Evolutionary conservation across 176 grass and related monocot genomes (phyloP).

Genomic region (Zea mays): DNA sequence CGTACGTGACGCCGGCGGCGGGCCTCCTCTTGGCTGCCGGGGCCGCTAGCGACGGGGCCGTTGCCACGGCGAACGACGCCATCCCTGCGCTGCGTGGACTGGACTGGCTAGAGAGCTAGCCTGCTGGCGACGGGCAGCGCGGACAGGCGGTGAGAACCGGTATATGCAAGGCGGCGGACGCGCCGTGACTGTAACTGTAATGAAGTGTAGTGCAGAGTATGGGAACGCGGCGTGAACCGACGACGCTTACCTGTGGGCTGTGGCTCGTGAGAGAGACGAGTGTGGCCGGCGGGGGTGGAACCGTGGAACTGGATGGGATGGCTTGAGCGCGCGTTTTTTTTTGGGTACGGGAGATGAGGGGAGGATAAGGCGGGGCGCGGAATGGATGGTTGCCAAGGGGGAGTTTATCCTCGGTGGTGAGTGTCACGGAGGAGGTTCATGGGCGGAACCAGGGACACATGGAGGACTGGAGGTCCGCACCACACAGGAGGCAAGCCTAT

Average conservation of each 20-base stretch:
- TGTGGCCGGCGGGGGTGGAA: slow-evolving; percentile 30
- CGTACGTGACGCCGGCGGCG: slow-evolving; percentile 43
- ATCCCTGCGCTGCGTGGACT: slow-evolving; percentile 32
- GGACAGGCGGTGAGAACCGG: not conserved
- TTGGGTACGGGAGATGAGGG: slow-evolving; percentile 37
- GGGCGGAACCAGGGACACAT: slow-evolving; percentile 29
- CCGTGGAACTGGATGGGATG: not conserved
- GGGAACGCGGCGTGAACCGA: not conserved
- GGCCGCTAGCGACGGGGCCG: slow-evolving; percentile 41
- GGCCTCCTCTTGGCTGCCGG: slow-evolving; percentile 33
- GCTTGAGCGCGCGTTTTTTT: slow-evolving; percentile 34
- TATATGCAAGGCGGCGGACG: not conserved
- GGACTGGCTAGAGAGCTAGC: not conserved
- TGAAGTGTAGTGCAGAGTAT: not conserved
- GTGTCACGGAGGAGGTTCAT: slow-evolving; percentile 36
- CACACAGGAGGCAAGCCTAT: slow-evolving; percentile 37
- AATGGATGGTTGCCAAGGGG: slow-evolving; percentile 63
- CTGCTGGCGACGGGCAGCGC: not conserved
- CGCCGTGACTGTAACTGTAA: not conserved
- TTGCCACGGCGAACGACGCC: slow-evolving; percentile 62
- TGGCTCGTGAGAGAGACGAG: slow-evolving; percentile 16
- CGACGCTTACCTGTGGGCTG: slow-evolving; percentile 19
- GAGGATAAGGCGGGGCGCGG: slow-evolving; percentile 71
- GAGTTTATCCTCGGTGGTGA: slow-evolving; percentile 46
- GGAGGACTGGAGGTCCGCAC: slow-evolving; percentile 22